Evolutionary conservation across 768 basidiomycete species (phyloP).

Genomic region (Phaeotremella fagi): DNA sequence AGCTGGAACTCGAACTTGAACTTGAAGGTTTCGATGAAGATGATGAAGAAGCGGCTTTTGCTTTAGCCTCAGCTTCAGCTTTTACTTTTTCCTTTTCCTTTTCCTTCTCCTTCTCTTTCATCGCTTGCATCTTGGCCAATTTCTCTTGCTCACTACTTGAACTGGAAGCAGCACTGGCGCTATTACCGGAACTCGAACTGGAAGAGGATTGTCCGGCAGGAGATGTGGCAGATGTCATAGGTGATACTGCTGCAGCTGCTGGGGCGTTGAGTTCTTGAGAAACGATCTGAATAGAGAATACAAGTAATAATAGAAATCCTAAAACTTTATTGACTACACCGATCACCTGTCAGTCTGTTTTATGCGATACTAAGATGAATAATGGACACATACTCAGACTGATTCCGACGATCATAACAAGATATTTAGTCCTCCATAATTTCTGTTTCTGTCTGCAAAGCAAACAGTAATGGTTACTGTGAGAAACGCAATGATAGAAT

Average conservation of each 20-base stretch:
- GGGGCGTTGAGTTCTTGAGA: constrained; percentile 35
- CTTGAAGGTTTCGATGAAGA: background rate
- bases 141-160: constrained; percentile 23
- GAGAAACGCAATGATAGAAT: background rate
- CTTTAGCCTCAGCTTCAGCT: constrained; percentile 2
- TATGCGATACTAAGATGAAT: background rate
- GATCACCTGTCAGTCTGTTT: constrained; percentile 1
- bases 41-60: background rate
- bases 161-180: background rate
- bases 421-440: constrained; percentile 34
- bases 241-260: constrained; percentile 1
- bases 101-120: constrained; percentile 24
- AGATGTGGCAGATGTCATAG: background rate
- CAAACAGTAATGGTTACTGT: no score
- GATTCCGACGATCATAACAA: constrained; percentile 43
- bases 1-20: background rate
- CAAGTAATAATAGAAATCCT: constrained; percentile 32
- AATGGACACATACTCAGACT: constrained; percentile 41
- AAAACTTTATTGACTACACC: constrained; percentile 28
- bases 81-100: constrained; percentile 20
- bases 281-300: constrained; percentile 37
- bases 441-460: constrained; percentile 40
- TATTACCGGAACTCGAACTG: background rate
- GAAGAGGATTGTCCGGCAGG: constrained; percentile 3
- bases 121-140: constrained; percentile 25